Conservation (phyloP, 2,329 filamentous ascomycete species). For the Chaetomiaceae sp. region DNA sequence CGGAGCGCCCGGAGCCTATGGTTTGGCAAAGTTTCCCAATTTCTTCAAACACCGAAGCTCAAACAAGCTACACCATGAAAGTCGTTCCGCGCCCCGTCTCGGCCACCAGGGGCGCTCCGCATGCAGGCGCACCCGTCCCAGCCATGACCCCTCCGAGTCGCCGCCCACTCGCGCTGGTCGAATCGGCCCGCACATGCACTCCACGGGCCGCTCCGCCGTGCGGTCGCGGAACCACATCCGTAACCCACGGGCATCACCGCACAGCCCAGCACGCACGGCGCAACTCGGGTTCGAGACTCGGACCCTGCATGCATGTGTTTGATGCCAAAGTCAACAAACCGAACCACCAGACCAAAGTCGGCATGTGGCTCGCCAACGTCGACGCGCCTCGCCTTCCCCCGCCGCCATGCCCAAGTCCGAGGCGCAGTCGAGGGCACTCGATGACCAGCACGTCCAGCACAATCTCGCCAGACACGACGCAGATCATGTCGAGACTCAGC, state of each 20-base stretch:
- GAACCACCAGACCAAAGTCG: background rate
- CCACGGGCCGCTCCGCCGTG: background rate
- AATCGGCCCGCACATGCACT: background rate
- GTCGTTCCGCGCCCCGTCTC: background rate
- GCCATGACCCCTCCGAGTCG: background rate
- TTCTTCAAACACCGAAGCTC: background rate
- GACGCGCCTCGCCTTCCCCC: background rate
- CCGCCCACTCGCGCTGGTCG: background rate
- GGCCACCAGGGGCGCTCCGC: background rate
- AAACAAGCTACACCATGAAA: background rate
- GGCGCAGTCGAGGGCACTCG: too few species aligned
- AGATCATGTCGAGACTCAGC: background rate
- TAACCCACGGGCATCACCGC: background rate
- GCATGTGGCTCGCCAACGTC: slow-evolving; percentile 6
- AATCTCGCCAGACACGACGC: background rate
- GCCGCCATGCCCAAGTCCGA: background rate
- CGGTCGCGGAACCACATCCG: background rate
- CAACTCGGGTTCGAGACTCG: background rate
- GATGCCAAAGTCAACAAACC: slow-evolving; percentile 5
- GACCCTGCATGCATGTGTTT: background rate
- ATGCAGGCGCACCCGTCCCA: background rate
- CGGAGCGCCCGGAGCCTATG: background rate
- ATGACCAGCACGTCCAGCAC: background rate
- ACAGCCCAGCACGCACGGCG: background rate
- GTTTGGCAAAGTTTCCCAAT: background rate